phyloP scores from a whole-genome alignment of 371 early-diverging fungal species.

The Apophysomyces variabilis region DNA sequence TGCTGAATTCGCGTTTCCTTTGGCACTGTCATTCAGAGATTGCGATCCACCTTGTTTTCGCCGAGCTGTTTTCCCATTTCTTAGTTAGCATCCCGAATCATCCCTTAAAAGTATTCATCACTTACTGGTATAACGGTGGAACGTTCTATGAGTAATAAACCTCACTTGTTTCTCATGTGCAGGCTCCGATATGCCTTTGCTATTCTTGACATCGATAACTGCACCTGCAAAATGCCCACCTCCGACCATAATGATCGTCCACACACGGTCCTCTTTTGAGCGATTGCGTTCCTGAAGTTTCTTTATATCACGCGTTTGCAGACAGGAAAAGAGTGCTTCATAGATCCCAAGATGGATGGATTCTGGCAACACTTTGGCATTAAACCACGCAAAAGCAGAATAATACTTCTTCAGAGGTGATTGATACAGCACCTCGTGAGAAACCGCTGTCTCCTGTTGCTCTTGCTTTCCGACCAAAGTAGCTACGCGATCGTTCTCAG shows the following conservation, averaged over 20 bases:
- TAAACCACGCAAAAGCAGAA: constrained; percentile 58
- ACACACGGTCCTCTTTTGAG: constrained; percentile 48
- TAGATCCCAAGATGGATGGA: constrained; percentile 62
- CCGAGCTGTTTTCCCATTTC: constrained; percentile 56
- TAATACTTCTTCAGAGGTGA: constrained; percentile 35
- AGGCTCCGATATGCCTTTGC: constrained; percentile 34
- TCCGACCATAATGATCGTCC: constrained; percentile 82
- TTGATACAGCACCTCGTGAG: constrained; percentile 22
- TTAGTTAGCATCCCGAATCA: background rate
- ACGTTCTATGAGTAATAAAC: constrained; percentile 80
- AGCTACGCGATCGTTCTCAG: constrained; percentile 29
- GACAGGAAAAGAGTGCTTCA: constrained; percentile 49
- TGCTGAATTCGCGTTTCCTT: constrained; percentile 89
- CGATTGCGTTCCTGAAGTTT: constrained; percentile 24
- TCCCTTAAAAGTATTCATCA: background rate
- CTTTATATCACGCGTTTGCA: background rate
- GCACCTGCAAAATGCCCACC: constrained; percentile 93
- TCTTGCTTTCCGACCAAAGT: constrained; percentile 46
- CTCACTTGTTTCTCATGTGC: constrained; percentile 34
- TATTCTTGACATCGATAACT: constrained; percentile 74
- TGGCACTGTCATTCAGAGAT: constrained; percentile 76
- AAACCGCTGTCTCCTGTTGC: constrained; percentile 30
- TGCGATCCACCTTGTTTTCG: constrained; percentile 96
- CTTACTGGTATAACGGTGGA: constrained; percentile 90
- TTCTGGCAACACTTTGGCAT: constrained; percentile 23